phyloP scores from a whole-genome alignment of 2,329 filamentous ascomycete species.

The Fusarium sp. region DNA sequence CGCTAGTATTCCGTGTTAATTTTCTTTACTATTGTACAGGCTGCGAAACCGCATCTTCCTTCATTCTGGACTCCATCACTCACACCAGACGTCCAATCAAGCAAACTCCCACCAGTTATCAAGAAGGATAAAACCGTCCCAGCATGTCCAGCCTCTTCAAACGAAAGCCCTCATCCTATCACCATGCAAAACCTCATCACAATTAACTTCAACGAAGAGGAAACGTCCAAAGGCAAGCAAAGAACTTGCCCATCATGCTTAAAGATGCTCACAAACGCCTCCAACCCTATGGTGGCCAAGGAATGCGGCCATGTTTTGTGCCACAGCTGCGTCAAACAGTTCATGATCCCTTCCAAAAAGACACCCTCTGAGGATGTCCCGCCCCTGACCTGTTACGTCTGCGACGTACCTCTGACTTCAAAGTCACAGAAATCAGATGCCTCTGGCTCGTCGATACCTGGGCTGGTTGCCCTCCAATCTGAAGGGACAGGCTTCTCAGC shows the following conservation, averaged over 20 bases:
- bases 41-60: constrained; percentile 75
- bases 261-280: constrained; percentile 83
- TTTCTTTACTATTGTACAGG: constrained; percentile 51
- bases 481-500: constrained; percentile 95
- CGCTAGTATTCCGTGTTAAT: constrained; percentile 15
- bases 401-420: constrained; percentile 78
- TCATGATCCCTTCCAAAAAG: constrained; percentile 72
- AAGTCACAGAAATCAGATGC: constrained; percentile 54
- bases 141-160: constrained; percentile 79
- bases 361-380: constrained; percentile 59
- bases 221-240: constrained; percentile 57
- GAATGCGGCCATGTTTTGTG: constrained; percentile 94
- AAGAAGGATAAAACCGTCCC: constrained; percentile 75
- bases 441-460: constrained; percentile 72
- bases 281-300: constrained; percentile 83
- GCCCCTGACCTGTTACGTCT: constrained; percentile 78
- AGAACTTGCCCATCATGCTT: constrained; percentile 84
- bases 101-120: constrained; percentile 64
- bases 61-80: constrained; percentile 95
- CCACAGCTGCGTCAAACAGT: constrained; percentile 83
- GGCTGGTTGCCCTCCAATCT: constrained; percentile 81
- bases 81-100: constrained; percentile 67
- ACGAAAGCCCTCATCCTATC: constrained; percentile 75
- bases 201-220: constrained; percentile 81
- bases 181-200: constrained; percentile 82